These are phyloP conservation scores for Verticillium albo-atrum DNA, from an alignment of 2,329 filamentous ascomycete species.

Conservation along the genomic window DNA sequence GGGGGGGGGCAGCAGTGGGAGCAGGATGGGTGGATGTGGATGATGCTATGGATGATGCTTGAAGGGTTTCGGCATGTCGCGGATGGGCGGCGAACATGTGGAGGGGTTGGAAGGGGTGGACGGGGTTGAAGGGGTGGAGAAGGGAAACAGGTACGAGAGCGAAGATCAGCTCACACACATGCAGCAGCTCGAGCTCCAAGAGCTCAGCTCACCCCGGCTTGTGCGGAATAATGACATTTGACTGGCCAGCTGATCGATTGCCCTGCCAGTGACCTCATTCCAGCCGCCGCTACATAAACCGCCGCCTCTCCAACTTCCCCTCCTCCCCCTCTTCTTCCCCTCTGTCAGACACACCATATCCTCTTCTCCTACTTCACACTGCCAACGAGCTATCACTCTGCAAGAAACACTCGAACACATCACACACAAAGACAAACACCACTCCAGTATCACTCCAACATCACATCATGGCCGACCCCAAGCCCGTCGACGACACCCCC, in stretches of 20 bases:
- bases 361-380: not conserved
- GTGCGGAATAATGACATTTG: not conserved
- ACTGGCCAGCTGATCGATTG: not conserved
- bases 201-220: not conserved
- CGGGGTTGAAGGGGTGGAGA: not conserved
- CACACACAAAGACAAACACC: not conserved
- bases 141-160: not conserved
- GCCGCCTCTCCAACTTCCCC: not conserved
- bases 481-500: constrained; percentile 48
- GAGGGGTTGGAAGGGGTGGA: not conserved
- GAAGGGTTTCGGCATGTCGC: not conserved
- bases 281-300: not conserved
- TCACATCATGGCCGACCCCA: not conserved
- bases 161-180: not conserved
- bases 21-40: not conserved
- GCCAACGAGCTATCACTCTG: not conserved
- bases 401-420: not conserved
- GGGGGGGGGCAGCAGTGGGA: not conserved
- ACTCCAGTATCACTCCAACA: not conserved
- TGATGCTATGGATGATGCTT: not conserved
- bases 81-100: not conserved
- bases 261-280: not conserved
- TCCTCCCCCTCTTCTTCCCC: not conserved
- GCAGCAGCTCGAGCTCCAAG: not conserved
- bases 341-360: not conserved